Evolutionary conservation across 169 alveolate species (phyloP).

Genomic region (Plasmodium cynomolgi): DNA sequence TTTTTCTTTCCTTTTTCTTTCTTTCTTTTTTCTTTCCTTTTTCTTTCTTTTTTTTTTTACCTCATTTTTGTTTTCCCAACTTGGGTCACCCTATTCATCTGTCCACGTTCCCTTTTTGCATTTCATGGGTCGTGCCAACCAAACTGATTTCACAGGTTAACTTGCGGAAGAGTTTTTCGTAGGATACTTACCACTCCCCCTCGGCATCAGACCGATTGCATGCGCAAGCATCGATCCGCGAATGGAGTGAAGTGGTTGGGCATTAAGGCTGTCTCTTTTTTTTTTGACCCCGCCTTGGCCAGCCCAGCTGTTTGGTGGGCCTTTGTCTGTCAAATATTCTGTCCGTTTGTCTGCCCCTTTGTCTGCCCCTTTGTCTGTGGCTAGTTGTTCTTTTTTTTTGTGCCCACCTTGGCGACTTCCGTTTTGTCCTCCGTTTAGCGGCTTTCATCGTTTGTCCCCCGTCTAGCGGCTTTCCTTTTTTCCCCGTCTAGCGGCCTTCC

Average conservation of each 20-base stretch:
- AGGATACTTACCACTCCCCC: not conserved
- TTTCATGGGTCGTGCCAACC: not conserved
- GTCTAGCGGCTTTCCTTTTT: not conserved
- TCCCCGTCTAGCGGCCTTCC: not conserved
- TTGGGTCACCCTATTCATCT: not conserved
- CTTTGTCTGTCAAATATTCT: not conserved
- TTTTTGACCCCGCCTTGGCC: not conserved
- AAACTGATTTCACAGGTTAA: not conserved
- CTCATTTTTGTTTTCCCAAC: not conserved
- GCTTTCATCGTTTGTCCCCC: not conserved
- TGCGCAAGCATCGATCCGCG: not conserved
- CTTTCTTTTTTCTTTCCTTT: not conserved
- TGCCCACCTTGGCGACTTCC: not conserved
- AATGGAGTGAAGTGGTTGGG: not conserved
- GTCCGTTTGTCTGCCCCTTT: not conserved
- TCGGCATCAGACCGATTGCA: not conserved
- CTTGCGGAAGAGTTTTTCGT: not conserved
- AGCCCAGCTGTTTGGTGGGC: not conserved
- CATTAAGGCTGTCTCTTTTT: not conserved
- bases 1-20: not conserved
- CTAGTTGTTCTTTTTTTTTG: not conserved
- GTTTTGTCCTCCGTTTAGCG: not conserved
- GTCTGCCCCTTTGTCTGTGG: not conserved
- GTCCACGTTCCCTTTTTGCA: not conserved
- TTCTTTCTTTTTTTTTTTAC: not conserved